Base-by-base conservation (phyloP, 2,329 filamentous ascomycete species). In the Triangularia setosa region DNA sequence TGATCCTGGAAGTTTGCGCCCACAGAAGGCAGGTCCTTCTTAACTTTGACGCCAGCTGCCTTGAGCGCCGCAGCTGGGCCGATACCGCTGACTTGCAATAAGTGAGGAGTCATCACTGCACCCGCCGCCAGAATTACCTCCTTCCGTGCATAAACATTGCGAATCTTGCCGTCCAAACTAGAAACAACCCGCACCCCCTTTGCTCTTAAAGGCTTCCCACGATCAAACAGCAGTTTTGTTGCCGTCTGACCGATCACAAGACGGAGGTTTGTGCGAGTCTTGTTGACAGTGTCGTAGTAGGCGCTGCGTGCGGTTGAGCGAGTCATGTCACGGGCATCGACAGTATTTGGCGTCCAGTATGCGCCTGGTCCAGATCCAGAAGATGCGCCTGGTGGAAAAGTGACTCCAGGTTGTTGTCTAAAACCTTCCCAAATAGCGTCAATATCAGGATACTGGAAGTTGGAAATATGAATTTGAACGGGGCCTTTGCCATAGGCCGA, bases 61-160 rank as follows among this genome's bases (percentile, higher is more conserved):
- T 72, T 61, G 1, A 83, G 70, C 1, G 77, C 70, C 0, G 71
- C 70, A 5, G 70, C 70, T 3, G 75, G 73, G 0, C 80, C 80
- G 23, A 83, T 76, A 18, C 80, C 80, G 59, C 79, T 81, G 6
- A 79, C 73, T 67, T 81, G 77, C 1, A 83, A 73, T 0, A 83
- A 70, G 60, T 79, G 76, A 23, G 72, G 79, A 54, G 71, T 80
- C 66, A 75, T 72, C 4, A 74, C 68, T 1, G 75, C 72, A 0
- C 78, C 78, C 0, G 76, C 76, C 1, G 75, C 73, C 1, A 79
- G 67, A 25, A 79, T 73, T 24, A 78, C 74, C 66, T 79, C 77
- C n/a, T 73, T 70, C 6, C 67, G 72, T 0, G 74, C 74, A 27
- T 69, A 72, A 0, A 72, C 67, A 6, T 60, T 66, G 2, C 67